A percentile compares a stretch with the other conserved stretches of the same genome.
Evolutionary conservation across 1,284 basidiomycete species (phyloP).

Genomic region (Puccinia novopanici): DNA sequence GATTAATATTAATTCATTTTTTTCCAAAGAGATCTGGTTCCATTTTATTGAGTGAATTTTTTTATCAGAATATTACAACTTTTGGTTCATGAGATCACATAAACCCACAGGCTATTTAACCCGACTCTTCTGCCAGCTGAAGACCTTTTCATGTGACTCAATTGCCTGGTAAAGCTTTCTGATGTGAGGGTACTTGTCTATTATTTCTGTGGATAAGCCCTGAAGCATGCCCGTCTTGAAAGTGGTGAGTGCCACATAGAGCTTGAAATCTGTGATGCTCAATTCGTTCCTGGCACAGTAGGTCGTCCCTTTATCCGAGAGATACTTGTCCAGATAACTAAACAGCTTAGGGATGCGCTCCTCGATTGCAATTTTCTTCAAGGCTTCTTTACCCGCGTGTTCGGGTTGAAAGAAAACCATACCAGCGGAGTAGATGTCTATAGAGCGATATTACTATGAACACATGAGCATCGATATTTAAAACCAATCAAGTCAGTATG

Average conservation of each 20-base stretch:
- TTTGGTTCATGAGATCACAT: no score
- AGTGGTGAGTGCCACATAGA: neutral
- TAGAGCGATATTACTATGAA: no score
- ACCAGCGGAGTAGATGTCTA: neutral
- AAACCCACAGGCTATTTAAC: no score
- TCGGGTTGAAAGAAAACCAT: neutral
- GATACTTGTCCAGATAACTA: constrained; percentile 2
- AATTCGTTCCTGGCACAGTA: constrained; percentile 9
- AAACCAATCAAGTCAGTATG: neutral
- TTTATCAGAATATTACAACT: no score
- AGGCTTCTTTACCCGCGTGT: neutral
- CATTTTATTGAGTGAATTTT: no score
- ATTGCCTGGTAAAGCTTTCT: constrained; percentile 23
- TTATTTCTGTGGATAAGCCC: neutral
- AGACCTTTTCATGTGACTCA: constrained; percentile 9
- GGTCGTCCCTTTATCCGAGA: neutral
- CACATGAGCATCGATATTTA: no score
- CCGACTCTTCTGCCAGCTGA: constrained; percentile 20
- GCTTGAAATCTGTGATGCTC: constrained; percentile 10
- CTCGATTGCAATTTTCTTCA: constrained; percentile 1
- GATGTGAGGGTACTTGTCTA: constrained; percentile 16
- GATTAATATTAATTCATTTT: no score
- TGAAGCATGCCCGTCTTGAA: neutral
- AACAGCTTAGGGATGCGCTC: neutral
- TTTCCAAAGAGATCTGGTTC: no score